phyloP scores from a whole-genome alignment of 179 eudicot species.

The Heliamphora pulchella region DNA sequence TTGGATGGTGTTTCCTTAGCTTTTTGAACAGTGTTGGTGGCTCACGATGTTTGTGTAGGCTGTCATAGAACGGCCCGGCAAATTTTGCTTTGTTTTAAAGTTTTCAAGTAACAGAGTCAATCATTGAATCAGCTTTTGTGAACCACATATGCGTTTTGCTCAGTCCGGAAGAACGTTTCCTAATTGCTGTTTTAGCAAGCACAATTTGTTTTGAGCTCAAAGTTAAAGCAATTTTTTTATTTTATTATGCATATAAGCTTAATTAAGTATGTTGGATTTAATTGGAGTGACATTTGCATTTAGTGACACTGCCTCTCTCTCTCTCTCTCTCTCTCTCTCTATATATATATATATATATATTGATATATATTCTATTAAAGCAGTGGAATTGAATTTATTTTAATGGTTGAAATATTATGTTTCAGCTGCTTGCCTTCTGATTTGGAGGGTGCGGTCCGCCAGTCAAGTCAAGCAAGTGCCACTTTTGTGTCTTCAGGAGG shows the following conservation, averaged over 20 bases:
- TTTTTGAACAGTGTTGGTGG: too few species aligned
- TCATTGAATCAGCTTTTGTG: background rate
- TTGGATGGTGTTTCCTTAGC: too few species aligned
- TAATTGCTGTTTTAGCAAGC: background rate
- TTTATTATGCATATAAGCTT: too few species aligned
- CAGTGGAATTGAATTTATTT: background rate
- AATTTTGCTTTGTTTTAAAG: too few species aligned
- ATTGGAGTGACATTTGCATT: background rate
- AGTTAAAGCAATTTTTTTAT: too few species aligned
- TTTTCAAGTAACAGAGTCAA: background rate
- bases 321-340: background rate
- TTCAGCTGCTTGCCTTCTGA: conserved; percentile 89
- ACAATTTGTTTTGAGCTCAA: background rate
- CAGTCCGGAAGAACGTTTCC: background rate
- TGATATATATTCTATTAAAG: background rate
- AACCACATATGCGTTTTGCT: background rate
- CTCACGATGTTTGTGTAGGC: too few species aligned
- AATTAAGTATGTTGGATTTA: background rate
- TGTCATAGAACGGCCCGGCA: too few species aligned
- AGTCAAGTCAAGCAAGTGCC: conserved; percentile 78
- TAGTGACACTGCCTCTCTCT: background rate
- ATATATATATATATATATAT: background rate
- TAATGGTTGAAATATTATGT: conserved; percentile 18
- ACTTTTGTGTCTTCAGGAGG: conserved; percentile 81
- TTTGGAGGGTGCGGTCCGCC: conserved; percentile 96